phyloP scores from a whole-genome alignment of 441 rosid species.

The Bocquillonia castaneifolia region DNA sequence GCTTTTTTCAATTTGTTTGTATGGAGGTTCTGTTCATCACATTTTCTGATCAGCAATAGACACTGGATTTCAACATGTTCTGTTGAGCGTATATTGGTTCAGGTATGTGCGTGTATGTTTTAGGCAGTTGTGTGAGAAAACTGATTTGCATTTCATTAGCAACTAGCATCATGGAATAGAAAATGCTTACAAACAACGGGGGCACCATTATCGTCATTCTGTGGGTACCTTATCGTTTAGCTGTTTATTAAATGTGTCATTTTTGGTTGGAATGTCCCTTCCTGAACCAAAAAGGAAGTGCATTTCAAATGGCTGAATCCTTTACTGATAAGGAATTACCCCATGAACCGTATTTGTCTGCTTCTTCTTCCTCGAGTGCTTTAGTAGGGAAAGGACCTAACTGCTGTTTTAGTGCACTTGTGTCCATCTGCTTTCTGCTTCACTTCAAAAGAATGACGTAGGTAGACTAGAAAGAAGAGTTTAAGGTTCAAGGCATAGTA shows the following conservation, averaged over 20 bases:
- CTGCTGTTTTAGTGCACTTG: too few relatives aligned
- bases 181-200: neutral
- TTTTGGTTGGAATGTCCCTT: slow-evolving; percentile 1
- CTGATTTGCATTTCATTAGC: too few relatives aligned
- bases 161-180: neutral
- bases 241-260: neutral
- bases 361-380: too few relatives aligned
- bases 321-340: too few relatives aligned
- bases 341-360: too few relatives aligned
- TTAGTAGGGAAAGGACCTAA: too few relatives aligned
- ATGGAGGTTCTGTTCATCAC: neutral
- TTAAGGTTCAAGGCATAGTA: too few relatives aligned
- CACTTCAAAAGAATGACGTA: too few relatives aligned
- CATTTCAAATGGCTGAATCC: too few relatives aligned
- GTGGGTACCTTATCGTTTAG: neutral
- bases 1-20: neutral
- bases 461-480: too few relatives aligned
- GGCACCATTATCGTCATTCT: neutral
- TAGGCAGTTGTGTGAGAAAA: neutral
- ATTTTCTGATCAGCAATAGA: neutral
- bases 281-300: too few relatives aligned
- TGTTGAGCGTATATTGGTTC: neutral
- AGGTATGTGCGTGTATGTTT: neutral
- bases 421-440: too few relatives aligned
- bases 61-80: neutral